phyloP scores from a whole-genome alignment of 371 early-diverging fungal species.

The Syncephalastrum monosporum region DNA sequence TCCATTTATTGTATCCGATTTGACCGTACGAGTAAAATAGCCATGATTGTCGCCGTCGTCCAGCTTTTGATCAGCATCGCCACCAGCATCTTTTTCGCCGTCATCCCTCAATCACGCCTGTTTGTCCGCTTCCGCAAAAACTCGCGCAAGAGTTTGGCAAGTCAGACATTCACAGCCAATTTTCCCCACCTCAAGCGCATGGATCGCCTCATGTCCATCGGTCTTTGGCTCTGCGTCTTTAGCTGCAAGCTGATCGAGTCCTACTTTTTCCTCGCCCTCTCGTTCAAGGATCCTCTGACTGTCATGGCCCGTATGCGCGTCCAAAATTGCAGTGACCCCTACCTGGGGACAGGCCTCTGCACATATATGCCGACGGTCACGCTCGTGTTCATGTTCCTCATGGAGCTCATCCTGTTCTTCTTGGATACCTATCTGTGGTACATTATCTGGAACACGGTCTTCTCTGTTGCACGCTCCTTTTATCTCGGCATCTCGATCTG shows the following conservation, averaged over 20 bases:
- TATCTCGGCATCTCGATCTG: conserved; percentile 81
- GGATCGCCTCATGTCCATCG: conserved; percentile 71
- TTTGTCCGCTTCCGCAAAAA: conserved; percentile 30
- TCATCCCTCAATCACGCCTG: conserved; percentile 50
- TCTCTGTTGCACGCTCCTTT: conserved; percentile 77
- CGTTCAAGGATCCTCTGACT: conserved; percentile 79
- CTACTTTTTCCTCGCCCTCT: conserved; percentile 77
- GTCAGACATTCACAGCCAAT: conserved; percentile 75
- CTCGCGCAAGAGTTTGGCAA: conserved; percentile 48
- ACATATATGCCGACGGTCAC: conserved; percentile 65
- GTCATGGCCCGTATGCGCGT: conserved; percentile 55
- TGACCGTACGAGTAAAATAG: conserved; percentile 34
- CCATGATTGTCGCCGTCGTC: conserved; percentile 56
- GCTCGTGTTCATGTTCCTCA: conserved; percentile 69
- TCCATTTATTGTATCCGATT: conserved; percentile 57
- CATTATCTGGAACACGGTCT: conserved; percentile 78
- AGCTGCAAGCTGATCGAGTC: conserved; percentile 76
- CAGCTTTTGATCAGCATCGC: conserved; percentile 66
- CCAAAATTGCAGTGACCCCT: conserved; percentile 51
- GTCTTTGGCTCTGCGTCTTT: conserved; percentile 76
- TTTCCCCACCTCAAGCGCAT: conserved; percentile 69
- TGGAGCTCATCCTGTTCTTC: conserved; percentile 78
- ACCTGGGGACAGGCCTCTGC: conserved; percentile 55
- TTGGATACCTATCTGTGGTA: conserved; percentile 92
- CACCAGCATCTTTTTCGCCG: conserved; percentile 63